Conservation (phyloP, 305 asterid species). For the Stenogyne calaminthoides region DNA sequence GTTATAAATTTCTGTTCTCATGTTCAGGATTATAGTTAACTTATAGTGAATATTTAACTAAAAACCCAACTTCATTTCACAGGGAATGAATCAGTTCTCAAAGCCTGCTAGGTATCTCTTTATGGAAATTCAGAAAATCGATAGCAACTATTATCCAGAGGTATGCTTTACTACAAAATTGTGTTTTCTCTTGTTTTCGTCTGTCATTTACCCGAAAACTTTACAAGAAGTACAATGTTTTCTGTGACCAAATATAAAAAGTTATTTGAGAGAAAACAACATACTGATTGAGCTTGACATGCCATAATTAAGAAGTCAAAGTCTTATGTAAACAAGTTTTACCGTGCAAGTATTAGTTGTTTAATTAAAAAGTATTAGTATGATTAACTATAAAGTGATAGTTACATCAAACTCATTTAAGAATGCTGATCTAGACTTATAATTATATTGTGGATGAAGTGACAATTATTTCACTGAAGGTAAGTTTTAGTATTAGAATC, state of each 20-base stretch:
- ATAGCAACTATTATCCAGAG: constrained; percentile 81
- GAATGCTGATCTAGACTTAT: background rate
- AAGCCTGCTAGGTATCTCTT: constrained; percentile 71
- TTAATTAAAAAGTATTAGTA: too few relatives aligned
- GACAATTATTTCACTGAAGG: too few relatives aligned
- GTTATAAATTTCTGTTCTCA: background rate
- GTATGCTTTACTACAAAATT: constrained; percentile 34
- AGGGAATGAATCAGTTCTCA: constrained; percentile 68
- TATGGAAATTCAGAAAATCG: constrained; percentile 72
- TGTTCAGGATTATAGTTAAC: background rate
- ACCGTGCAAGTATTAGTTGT: too few relatives aligned
- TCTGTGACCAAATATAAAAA: background rate
- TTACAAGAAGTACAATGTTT: background rate
- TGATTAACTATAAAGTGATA: too few relatives aligned
- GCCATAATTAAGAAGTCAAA: background rate
- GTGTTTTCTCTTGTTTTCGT: background rate
- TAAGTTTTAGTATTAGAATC: background rate
- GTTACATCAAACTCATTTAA: too few relatives aligned
- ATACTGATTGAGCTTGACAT: background rate
- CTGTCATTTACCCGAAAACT: background rate
- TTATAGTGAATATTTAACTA: background rate
- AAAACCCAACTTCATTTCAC: constrained; percentile 18
- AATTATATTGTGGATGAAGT: background rate
- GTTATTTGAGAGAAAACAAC: background rate
- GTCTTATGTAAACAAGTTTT: too few relatives aligned